phyloP scores from a whole-genome alignment of 2,329 filamentous ascomycete species.

The Amauroascus verrucosus region DNA sequence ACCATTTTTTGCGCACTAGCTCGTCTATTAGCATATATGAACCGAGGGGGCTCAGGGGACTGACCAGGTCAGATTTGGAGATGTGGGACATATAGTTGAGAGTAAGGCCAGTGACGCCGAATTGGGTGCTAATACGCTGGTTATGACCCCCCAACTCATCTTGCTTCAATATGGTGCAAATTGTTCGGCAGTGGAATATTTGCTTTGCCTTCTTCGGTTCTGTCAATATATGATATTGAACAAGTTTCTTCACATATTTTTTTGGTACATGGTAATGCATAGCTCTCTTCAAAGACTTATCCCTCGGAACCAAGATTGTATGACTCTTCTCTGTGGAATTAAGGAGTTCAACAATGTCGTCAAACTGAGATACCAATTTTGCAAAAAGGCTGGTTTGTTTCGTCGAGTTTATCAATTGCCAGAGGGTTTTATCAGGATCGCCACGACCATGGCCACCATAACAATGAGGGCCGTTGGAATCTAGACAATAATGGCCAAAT shows the following conservation, averaged over 20 bases:
- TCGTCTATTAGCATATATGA: background rate
- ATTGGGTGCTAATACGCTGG: conserved; percentile 62
- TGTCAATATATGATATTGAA: conserved; percentile 65
- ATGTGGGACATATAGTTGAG: conserved; percentile 71
- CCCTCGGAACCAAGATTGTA: conserved; percentile 71
- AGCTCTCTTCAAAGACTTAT: conserved; percentile 63
- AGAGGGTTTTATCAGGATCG: conserved; percentile 60
- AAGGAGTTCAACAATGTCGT: conserved; percentile 59
- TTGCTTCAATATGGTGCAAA: conserved; percentile 57
- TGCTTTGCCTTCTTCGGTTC: conserved; percentile 56
- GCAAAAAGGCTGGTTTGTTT: conserved; percentile 70
- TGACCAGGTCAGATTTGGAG: conserved; percentile 58
- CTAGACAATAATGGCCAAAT: background rate
- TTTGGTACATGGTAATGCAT: conserved; percentile 51
- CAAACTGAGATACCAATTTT: conserved; percentile 61
- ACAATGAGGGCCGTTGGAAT: background rate
- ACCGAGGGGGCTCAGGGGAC: conserved; percentile 10
- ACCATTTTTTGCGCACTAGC: conserved; percentile 62
- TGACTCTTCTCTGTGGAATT: conserved; percentile 65
- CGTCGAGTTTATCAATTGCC: conserved; percentile 64
- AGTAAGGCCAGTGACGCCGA: conserved; percentile 53
- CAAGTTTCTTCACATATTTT: conserved; percentile 56
- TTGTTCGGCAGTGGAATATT: conserved; percentile 60
- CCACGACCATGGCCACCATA: conserved; percentile 21
- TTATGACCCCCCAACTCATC: conserved; percentile 51